Evolutionary conservation across 768 basidiomycete species (phyloP), one percentile per base, ranked within the genome.

Genomic region (Xerocomellus amylosporus): DNA sequence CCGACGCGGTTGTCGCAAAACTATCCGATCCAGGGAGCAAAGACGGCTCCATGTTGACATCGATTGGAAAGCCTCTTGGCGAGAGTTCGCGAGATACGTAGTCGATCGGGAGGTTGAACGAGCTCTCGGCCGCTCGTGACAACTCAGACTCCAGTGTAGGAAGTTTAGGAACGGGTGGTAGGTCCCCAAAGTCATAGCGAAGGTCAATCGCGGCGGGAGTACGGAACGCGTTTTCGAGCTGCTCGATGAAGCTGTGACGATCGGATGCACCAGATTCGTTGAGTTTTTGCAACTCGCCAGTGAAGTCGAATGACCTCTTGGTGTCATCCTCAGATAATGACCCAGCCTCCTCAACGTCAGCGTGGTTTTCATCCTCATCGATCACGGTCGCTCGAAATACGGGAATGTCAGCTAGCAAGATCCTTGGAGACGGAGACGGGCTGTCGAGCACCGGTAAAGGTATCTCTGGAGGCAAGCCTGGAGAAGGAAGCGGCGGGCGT

Each of bases 251-350:
- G 69, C 89, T 91, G 13, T 69, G 75, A 10, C 88, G 73, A 63
- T 89, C 84, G 1, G 83, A 84, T 1, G 63, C 87, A 33, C 86
- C 86, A 7, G 83, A 85, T 60, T 88, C 84, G 49, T 86, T 85
- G 46, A 92, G 75, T 61, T 74, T 83, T 68, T 79, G 72, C 49
- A 92, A 69, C 67, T 91, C 90, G 37, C 85, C 87, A 0, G 90
- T 93, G 64, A 92, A 93, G 63, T 93, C 90, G 56, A 92, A 93
- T 1, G 85, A 87, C 61, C 80, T 86, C 73, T 85, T 89, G 0
- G 89, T 91, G 58, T 86, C 82, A 49, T 81, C 81, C 50, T 85
- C 84, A 14, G 82, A 84, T 13, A 74, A 72, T 36, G 65, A 50
- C 3, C 57, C 75, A 20, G 69, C 70, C 19, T 75, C 78, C 26